phyloP scores from a whole-genome alignment of 2,329 filamentous ascomycete genomes.

The Dryadomyces quercus-mongolicae region DNA sequence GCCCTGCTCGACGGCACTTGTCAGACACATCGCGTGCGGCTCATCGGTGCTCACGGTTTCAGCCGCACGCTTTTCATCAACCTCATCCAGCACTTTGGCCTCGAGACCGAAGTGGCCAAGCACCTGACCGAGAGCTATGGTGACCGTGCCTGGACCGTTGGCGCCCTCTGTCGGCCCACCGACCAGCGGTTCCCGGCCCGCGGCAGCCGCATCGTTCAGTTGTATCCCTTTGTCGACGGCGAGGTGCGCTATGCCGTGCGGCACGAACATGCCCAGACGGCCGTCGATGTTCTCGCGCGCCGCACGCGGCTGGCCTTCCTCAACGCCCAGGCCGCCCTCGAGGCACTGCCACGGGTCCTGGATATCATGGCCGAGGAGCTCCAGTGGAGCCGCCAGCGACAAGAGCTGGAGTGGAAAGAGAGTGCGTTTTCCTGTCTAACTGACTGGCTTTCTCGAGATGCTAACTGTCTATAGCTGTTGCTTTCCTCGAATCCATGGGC shows the following conservation, averaged over 20 bases:
- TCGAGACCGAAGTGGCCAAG: slow-evolving; percentile 86
- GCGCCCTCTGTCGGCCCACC: slow-evolving; percentile 65
- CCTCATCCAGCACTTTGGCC: slow-evolving; percentile 82
- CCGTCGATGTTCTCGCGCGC: slow-evolving; percentile 76
- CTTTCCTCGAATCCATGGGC: slow-evolving; percentile 53
- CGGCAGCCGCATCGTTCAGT: slow-evolving; percentile 63
- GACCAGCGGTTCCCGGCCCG: slow-evolving; percentile 71
- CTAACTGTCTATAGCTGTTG: slow-evolving; percentile 24
- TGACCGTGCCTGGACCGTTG: slow-evolving; percentile 85
- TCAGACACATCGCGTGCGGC: slow-evolving; percentile 60
- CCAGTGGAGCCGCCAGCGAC: slow-evolving; percentile 60
- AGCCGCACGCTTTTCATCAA: slow-evolving; percentile 90
- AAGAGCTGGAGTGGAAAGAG: slow-evolving; percentile 72
- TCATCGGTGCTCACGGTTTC: slow-evolving; percentile 66
- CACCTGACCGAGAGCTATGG: slow-evolving; percentile 82
- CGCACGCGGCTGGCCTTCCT: slow-evolving; percentile 79
- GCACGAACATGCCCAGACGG: slow-evolving; percentile 86
- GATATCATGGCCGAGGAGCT: slow-evolving; percentile 83
- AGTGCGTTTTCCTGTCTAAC: slow-evolving; percentile 14
- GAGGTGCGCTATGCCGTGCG: slow-evolving; percentile 80
- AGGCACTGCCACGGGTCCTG: slow-evolving; percentile 73
- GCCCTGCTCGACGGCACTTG: slow-evolving; percentile 60
- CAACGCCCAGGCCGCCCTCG: slow-evolving; percentile 81
- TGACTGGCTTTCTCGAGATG: not conserved
- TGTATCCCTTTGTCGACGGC: slow-evolving; percentile 88